These are phyloP conservation scores for Metschnikowia arizonensis DNA, from an alignment of 805 yeast genomes.

Conservation along the genomic window DNA sequence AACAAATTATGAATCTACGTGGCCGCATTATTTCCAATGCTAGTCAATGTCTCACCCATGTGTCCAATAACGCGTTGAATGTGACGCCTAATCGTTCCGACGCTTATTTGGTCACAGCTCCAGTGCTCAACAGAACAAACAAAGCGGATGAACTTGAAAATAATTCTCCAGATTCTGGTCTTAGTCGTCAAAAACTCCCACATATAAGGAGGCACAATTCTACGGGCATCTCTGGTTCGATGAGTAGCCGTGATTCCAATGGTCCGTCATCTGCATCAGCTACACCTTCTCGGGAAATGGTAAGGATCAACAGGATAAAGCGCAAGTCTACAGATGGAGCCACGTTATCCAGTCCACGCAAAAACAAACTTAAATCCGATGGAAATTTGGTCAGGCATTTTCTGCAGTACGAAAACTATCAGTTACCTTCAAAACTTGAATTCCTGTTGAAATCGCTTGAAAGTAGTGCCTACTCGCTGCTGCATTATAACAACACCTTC, in stretches of 20 bases:
- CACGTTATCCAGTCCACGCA: neutral
- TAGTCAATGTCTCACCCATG: conserved; percentile 14
- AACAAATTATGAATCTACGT: conserved; percentile 64
- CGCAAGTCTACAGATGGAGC: conserved; percentile 2
- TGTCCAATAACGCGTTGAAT: neutral
- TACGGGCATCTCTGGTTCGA: neutral
- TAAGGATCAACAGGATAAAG: neutral
- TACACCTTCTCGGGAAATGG: conserved; percentile 1
- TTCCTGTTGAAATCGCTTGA: conserved; percentile 1
- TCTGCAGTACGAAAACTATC: conserved; percentile 1
- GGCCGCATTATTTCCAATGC: conserved; percentile 50
- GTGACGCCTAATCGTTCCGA: conserved; percentile 4
- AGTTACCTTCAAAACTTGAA: neutral
- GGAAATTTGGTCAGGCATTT: conserved; percentile 2
- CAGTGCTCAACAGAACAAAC: conserved; percentile 9
- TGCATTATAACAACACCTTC: neutral
- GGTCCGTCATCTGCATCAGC: conserved; percentile 1
- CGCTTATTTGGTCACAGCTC: conserved; percentile 15
- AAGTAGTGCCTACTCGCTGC: neutral
- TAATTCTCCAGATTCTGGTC: neutral
- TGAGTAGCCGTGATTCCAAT: neutral
- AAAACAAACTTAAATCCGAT: neutral
- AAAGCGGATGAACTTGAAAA: neutral
- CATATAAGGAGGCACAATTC: conserved; percentile 26
- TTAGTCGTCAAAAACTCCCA: conserved; percentile 12